Base-by-base conservation (phyloP, 768 basidiomycete species). In the Leccinum olivaceopallidum region DNA sequence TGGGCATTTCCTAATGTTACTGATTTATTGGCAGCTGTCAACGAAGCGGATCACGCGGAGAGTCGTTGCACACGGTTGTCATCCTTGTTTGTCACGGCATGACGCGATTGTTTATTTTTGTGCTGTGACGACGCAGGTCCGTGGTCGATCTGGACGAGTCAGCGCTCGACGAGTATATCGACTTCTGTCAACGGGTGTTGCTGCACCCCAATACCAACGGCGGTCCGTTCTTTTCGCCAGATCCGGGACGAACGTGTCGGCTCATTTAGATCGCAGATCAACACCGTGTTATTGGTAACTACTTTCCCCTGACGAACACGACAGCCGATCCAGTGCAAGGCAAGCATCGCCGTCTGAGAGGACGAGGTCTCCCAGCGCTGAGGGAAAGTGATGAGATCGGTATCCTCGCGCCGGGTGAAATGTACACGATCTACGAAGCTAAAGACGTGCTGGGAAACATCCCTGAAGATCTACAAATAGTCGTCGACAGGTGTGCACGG, bases 401-500 rank as follows among this genome's bases (percentile, higher is more conserved):
- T 30, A 42, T 60, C n/a, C 75, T 63, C 26, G 77, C 77, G 68
- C 84, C 89, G 4, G 92, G 89, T 2, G 82, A 84, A 61, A 73
- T 74, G 54, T 86, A 89, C 75, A 76, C 76, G 53, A 82, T 93
- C 53, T 92, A 86, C 76, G 79, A 85, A 36, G 76, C 80, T n/a
- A 77, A 78, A n/a, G 94, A 94, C 64, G 76, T 83, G 55, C 74
- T 84, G 28, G 92, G 92, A 36, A 74, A 75, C 6, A 60, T 90
- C 30, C 78, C 84, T 3, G 75, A 68, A 5, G 83, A 84, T 52
- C 83, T 83, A 62, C 77, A 76, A 34, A 55, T 71, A 44, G 78
- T 94, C 9, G 58, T 92, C 0, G 69, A 70, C 22, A 78, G 80
- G 20, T 87, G 79, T 0, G 83, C 82, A 6, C 57, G 69, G 47